Conservation (phyloP, 2,329 filamentous ascomycete species). For the Scolecobasidium constrictum region DNA sequence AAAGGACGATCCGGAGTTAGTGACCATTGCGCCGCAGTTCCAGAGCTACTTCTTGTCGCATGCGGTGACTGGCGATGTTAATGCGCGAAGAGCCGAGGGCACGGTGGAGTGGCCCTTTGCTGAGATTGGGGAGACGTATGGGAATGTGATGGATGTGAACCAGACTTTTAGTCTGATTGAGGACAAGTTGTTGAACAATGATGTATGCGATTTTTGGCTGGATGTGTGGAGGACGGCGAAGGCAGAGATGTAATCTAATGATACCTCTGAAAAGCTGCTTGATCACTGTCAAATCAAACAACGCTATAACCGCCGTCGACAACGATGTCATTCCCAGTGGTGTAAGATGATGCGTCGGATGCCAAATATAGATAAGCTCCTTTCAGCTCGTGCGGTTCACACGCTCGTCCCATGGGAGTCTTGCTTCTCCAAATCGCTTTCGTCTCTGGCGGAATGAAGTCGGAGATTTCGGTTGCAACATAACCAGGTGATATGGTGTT, state of each 20-base stretch:
- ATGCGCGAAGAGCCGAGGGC: background rate
- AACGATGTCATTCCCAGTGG: slow-evolving; percentile 58
- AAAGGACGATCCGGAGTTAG: background rate
- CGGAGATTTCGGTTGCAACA: slow-evolving; percentile 92
- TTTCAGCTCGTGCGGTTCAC: slow-evolving; percentile 90
- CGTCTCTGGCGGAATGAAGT: too few relatives aligned
- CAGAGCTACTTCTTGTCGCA: slow-evolving; percentile 8
- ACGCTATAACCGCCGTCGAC: slow-evolving; percentile 84
- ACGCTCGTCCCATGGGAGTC: too few relatives aligned
- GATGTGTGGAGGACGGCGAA: slow-evolving; percentile 2
- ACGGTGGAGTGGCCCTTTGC: slow-evolving; percentile 4
- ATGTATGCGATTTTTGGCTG: slow-evolving; percentile 8
- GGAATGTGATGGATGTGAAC: slow-evolving; percentile 7
- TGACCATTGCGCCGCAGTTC: background rate
- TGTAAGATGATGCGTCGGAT: slow-evolving; percentile 52
- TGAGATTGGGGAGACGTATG: background rate
- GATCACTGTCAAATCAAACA: too few relatives aligned
- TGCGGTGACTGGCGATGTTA: slow-evolving; percentile 7
- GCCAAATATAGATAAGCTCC: slow-evolving; percentile 81
- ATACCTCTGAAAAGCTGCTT: too few relatives aligned
- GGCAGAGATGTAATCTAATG: too few relatives aligned
- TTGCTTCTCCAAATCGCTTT: too few relatives aligned
- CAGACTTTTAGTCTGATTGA: slow-evolving; percentile 3
- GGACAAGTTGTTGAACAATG: slow-evolving; percentile 2
- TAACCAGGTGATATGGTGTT: slow-evolving; percentile 95